phyloP scores from a whole-genome alignment of 441 rosid genomes.

The Pelargonium cotyledonis region DNA sequence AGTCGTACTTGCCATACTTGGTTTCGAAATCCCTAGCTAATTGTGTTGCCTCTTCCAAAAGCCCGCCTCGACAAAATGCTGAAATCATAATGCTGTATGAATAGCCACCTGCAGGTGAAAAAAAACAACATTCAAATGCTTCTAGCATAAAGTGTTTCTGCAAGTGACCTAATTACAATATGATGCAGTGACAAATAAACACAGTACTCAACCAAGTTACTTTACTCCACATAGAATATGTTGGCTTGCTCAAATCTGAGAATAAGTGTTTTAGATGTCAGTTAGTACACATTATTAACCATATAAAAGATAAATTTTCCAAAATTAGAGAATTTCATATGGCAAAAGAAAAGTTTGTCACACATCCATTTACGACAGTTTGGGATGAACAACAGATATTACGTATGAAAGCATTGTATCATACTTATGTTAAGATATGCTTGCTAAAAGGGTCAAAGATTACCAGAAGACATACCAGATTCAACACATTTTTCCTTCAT shows the following conservation, averaged over 20 bases:
- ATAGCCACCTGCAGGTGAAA: conserved; percentile 68
- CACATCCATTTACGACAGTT: too few species aligned
- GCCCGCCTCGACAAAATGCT: conserved; percentile 61
- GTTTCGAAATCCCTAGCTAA: conserved; percentile 64
- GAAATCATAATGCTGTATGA: conserved; percentile 86
- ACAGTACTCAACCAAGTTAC: too few species aligned
- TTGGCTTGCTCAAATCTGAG: too few species aligned
- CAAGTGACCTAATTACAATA: not conserved
- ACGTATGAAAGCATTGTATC: not conserved
- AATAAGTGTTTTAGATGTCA: too few species aligned
- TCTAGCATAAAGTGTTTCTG: conserved; percentile 10
- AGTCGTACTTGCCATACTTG: conserved; percentile 58
- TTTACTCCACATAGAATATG: too few species aligned
- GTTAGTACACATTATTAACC: too few species aligned
- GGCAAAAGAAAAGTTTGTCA: too few species aligned
- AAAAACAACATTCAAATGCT: conserved; percentile 16
- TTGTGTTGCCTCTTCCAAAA: conserved; percentile 66
- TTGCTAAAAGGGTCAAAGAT: conserved; percentile 10
- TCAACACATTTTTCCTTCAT: conserved; percentile 49
- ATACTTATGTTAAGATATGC: not conserved
- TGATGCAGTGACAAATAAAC: not conserved
- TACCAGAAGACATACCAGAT: conserved; percentile 48
- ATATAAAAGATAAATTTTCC: too few species aligned
- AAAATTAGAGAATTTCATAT: too few species aligned
- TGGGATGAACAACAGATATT: too few species aligned